Base-by-base conservation (phyloP, 768 basidiomycete genomes). In the Candolleomyces aberdarensis region DNA sequence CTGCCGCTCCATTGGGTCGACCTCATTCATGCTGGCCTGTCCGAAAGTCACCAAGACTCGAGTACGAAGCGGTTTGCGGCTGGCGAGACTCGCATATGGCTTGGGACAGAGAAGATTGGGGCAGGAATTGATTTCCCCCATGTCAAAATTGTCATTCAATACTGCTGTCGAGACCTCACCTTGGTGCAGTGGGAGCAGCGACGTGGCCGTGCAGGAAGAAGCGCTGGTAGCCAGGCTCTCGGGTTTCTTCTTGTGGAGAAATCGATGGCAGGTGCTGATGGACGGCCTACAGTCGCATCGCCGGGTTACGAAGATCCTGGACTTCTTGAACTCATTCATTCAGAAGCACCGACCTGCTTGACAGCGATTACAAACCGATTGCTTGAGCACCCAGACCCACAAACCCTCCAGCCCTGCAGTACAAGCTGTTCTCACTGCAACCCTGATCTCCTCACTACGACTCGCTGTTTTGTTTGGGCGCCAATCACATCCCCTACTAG, bases 71-170 rank as follows among this genome's bases (percentile, higher is more conserved):
- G 59, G 19, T 70, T 70, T 53, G 49, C 56, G 2, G 19, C 15
- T 57, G 67, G 65, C 0, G 40, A 20, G 46, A 59, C 62, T 6
- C 41, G 46, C 13, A 66, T 70, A 17, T 58, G 65, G 17, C 55
- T 65, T 1, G 67, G 64, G 14, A 61, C 67, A 1, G 64, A 66
- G n/a, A 65, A 67, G 40, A 67, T 69, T n/a, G 65, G 66, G 19
- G 65, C n/a, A n/a, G n/a, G n/a, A n/a, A n/a, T n/a, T n/a, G n/a
- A n/a, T n/a, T n/a, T n/a, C n/a, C n/a, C n/a, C 11, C 51, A 64
- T 49, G 66, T 69, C 20, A 41, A 22, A 11, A 11, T 59, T 7
- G 62, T 69, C 19, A 54, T 70, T 3, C 67, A 68, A 46, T 66
- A 65, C 46, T 41, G 60, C 22, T 56, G 54, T 22, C 56, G 62